Evolutionary conservation across 2,329 filamentous ascomycete genomes (phyloP), one percentile per base, ranked within the genome.

Genomic region (Coniochaeta prunicola): DNA sequence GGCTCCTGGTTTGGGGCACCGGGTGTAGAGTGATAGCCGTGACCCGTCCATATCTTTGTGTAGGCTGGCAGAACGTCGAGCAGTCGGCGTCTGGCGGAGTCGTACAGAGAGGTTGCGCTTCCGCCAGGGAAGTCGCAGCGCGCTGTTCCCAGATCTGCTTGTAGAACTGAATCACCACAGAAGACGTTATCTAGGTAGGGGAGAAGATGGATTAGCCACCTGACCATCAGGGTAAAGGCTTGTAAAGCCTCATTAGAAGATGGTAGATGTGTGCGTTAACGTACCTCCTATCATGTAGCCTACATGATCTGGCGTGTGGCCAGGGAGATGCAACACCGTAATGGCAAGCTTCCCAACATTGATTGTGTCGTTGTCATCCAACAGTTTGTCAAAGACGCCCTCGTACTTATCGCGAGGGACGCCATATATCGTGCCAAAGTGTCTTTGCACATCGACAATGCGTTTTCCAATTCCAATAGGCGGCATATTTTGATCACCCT

Each of bases 251-350:
- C n/a, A n/a, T n/a, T n/a, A n/a, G n/a, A n/a, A n/a, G n/a, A n/a
- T n/a, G n/a, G n/a, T n/a, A n/a, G n/a, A n/a, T n/a, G n/a, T n/a
- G n/a, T n/a, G n/a, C n/a, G n/a, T n/a, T n/a, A n/a, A n/a, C 36
- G 15, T 38, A 74, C 75, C 68, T 67, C 80, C 81, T 56, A 86
- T 77, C 34, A 71, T 68, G 61, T 87, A 88, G 0, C 83, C 84
- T 15, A 84, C 64, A 58, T 86, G 82, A 62, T 87, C 84, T 0
- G 83, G 81, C 0, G 83, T 86, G 62, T 87, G 82, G 0, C 83
- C 84, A 0, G 83, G 82, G 0, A 87, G 76, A 62, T 86, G 78
- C 0, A 86, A 66, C 0, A 76, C 81, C 2, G 66, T 71, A 0
- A 70, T 79, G 1, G 62, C 65, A 15, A 86, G 33, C 0, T 66